Conservation (phyloP, 257 asterid genomes). For the Solanum tacnaense region DNA sequence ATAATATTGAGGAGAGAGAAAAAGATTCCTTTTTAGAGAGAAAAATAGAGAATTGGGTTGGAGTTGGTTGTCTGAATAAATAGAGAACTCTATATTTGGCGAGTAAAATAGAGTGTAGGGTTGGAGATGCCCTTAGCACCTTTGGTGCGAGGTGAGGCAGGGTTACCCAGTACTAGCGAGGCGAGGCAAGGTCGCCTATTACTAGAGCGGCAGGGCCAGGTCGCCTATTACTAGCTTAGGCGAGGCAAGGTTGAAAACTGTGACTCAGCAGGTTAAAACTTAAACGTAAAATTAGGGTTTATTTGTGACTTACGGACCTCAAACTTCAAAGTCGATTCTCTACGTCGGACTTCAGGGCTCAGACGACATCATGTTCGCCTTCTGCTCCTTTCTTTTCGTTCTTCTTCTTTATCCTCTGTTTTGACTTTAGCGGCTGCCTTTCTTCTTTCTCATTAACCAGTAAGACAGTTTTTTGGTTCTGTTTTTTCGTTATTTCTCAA, state of each 20-base stretch:
- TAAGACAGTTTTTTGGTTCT: background rate
- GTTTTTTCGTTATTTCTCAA: no score
- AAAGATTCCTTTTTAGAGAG: no score
- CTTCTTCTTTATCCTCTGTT: background rate
- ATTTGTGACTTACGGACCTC: background rate
- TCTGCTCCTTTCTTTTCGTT: background rate
- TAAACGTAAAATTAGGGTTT: background rate
- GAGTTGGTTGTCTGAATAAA: no score
- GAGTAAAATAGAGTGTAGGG: no score
- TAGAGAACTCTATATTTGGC: no score
- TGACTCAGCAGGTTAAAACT: background rate
- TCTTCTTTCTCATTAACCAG: background rate
- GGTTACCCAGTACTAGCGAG: background rate
- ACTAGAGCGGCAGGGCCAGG: background rate
- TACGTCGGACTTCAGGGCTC: background rate
- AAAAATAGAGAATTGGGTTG: no score
- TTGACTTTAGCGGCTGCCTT: background rate
- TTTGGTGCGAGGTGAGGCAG: background rate
- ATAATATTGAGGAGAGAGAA: no score
- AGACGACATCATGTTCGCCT: background rate
- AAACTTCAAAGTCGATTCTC: background rate
- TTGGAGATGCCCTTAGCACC: background rate
- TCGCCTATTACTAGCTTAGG: background rate
- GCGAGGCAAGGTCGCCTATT: background rate
- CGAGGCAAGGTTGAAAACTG: background rate